phyloP scores from a whole-genome alignment of 164 flowering plant genomes.

The Buxus sempervirens region DNA sequence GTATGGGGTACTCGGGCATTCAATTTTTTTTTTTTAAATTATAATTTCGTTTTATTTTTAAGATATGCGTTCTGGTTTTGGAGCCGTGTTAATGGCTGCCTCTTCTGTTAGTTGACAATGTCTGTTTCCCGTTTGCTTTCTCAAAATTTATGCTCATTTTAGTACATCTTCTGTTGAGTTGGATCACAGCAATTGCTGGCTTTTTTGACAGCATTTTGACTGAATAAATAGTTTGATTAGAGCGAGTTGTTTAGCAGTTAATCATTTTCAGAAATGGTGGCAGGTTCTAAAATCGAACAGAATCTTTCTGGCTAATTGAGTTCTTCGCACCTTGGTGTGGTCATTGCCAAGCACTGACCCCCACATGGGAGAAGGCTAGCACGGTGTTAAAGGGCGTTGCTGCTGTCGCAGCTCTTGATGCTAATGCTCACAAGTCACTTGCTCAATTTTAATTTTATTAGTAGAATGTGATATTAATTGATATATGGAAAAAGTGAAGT shows the following conservation, averaged over 20 bases:
- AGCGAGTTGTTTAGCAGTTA: slow-evolving; percentile 10
- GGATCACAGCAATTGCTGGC: not conserved
- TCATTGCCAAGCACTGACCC: slow-evolving; percentile 86
- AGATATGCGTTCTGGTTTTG: slow-evolving; percentile 7
- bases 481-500: no score
- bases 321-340: slow-evolving; percentile 99
- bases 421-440: slow-evolving; percentile 86
- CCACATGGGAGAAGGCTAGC: slow-evolving; percentile 94
- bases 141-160: not conserved
- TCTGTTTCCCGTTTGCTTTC: not conserved
- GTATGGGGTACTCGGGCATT: not conserved
- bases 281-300: slow-evolving; percentile 84
- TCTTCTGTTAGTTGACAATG: not conserved
- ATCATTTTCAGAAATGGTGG: slow-evolving; percentile 17
- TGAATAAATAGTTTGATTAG: not conserved
- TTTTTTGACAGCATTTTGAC: not conserved
- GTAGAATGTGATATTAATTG: no score
- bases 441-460: slow-evolving; percentile 90
- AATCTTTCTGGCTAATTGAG: slow-evolving; percentile 83
- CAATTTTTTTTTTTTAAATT: no score
- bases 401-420: slow-evolving; percentile 93
- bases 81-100: not conserved
- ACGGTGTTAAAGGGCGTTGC: slow-evolving; percentile 87
- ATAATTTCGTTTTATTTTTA: no score
- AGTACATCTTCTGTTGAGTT: not conserved